Percentiles rank a stretch among this genome's conserved stretches.
phyloP scores from a whole-genome alignment of 345 rosid genomes.

The Anacardium occidentale region DNA sequence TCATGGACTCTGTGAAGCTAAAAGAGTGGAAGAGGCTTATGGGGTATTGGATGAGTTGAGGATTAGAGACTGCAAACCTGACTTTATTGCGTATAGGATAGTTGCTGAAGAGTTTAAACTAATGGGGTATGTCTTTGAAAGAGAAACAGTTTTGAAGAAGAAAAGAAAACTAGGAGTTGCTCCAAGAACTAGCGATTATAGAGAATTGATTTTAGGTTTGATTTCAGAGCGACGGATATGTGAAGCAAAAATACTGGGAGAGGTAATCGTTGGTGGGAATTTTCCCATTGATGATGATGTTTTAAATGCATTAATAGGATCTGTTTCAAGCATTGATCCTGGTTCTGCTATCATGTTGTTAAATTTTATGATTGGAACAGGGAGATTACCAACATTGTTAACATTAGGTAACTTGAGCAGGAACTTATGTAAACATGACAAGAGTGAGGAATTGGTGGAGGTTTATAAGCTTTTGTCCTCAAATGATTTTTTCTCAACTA shows the following conservation, averaged over 20 bases:
- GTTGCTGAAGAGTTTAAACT: slow-evolving; percentile 66
- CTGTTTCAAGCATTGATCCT: slow-evolving; percentile 67
- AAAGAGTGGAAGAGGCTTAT: slow-evolving; percentile 59
- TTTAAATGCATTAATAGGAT: slow-evolving; percentile 63
- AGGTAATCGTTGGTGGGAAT: slow-evolving; percentile 63
- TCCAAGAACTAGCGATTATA: slow-evolving; percentile 71
- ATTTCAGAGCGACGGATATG: slow-evolving; percentile 46
- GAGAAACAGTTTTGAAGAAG: slow-evolving; percentile 66
- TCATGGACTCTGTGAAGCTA: slow-evolving; percentile 64
- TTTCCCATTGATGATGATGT: slow-evolving; percentile 75
- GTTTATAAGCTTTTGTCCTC: slow-evolving; percentile 49
- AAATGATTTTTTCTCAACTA: slow-evolving; percentile 49
- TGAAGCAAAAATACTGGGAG: slow-evolving; percentile 73
- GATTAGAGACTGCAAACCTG: slow-evolving; percentile 74
- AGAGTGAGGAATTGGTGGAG: slow-evolving; percentile 49
- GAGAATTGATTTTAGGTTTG: slow-evolving; percentile 60
- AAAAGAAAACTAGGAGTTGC: slow-evolving; percentile 92
- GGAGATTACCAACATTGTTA: slow-evolving; percentile 50
- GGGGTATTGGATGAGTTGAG: slow-evolving; percentile 69
- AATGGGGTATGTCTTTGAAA: slow-evolving; percentile 51
- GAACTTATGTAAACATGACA: slow-evolving; percentile 61
- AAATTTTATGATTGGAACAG: slow-evolving; percentile 49
- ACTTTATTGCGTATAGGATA: slow-evolving; percentile 83
- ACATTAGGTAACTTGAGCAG: slow-evolving; percentile 67
- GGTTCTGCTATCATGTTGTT: slow-evolving; percentile 54